A percentile compares a stretch with the other conserved stretches of the same genome.
These are phyloP conservation scores for Didymella segeticola DNA, from an alignment of 2,329 filamentous ascomycete genomes.

Conservation along the genomic window DNA sequence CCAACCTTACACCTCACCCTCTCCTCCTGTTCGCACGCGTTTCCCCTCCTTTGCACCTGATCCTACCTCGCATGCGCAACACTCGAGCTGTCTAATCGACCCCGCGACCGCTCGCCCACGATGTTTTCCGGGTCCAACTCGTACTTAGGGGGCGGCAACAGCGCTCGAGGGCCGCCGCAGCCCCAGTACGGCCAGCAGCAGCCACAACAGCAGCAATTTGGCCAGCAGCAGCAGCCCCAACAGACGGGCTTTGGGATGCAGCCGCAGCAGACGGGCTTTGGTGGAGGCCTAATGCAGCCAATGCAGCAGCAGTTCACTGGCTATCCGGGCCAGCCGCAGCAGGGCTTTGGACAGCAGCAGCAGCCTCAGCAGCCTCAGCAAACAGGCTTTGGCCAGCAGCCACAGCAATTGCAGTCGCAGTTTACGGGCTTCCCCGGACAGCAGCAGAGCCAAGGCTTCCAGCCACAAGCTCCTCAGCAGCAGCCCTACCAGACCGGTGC, in stretches of 20 bases:
- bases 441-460: constrained; percentile 50
- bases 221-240: constrained; percentile 60
- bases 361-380: constrained; percentile 39
- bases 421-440: constrained; percentile 58
- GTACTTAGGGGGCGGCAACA: constrained; percentile 80
- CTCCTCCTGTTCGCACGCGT: constrained; percentile 25
- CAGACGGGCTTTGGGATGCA: constrained; percentile 60
- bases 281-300: constrained; percentile 58
- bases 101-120: constrained; percentile 40
- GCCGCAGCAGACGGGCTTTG: constrained; percentile 67
- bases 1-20: constrained; percentile 33
- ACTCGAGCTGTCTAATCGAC: constrained; percentile 22
- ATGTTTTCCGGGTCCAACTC: constrained; percentile 95
- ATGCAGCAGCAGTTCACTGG: constrained; percentile 59
- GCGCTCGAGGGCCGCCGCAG: constrained; percentile 68
- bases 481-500: constrained; percentile 51
- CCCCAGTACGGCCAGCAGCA: constrained; percentile 58
- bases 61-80: constrained; percentile 30
- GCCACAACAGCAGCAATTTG: constrained; percentile 51
- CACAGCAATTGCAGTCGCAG: constrained; percentile 52
- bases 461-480: constrained; percentile 61
- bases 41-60: constrained; percentile 21
- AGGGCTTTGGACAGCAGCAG: constrained; percentile 56
- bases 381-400: constrained; percentile 28
- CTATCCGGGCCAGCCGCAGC: constrained; percentile 53